Evolutionary conservation across 2,329 filamentous ascomycete species (phyloP).

Genomic region (Daldinia eschscholtzii): DNA sequence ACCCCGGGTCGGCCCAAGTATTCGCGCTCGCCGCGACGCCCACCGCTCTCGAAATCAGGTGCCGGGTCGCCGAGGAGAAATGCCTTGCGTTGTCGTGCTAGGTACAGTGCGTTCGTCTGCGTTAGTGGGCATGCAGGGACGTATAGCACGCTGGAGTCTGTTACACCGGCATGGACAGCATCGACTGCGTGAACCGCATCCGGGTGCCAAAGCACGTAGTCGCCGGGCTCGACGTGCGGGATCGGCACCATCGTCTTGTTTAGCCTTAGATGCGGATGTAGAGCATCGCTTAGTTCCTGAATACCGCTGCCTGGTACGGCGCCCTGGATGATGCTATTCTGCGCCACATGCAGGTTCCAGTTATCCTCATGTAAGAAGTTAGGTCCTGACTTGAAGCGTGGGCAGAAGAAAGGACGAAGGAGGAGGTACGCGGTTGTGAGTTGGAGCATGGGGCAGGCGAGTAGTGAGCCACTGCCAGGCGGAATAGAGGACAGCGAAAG

Average conservation of each 20-base stretch:
- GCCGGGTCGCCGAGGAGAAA: slow-evolving; percentile 76
- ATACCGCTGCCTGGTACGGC: slow-evolving; percentile 72
- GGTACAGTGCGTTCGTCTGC: slow-evolving; percentile 77
- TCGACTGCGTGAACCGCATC: slow-evolving; percentile 86
- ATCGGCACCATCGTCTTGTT: slow-evolving; percentile 77
- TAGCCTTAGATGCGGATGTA: slow-evolving; percentile 78
- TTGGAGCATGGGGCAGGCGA: slow-evolving; percentile 82
- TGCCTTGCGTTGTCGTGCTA: slow-evolving; percentile 75
- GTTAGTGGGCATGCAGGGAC: slow-evolving; percentile 89
- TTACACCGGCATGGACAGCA: slow-evolving; percentile 73
- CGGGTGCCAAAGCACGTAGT: slow-evolving; percentile 87
- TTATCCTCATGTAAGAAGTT: slow-evolving; percentile 66
- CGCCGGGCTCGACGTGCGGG: slow-evolving; percentile 75
- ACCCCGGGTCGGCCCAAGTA: slow-evolving; percentile 64
- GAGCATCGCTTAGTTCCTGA: slow-evolving; percentile 73
- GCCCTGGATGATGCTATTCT: slow-evolving; percentile 74
- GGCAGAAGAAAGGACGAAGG: slow-evolving; percentile 84
- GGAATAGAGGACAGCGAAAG: slow-evolving; percentile 78
- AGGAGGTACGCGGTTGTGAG: slow-evolving; percentile 84
- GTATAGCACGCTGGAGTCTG: slow-evolving; percentile 85
- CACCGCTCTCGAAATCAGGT: slow-evolving; percentile 77
- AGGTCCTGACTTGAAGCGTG: slow-evolving; percentile 53
- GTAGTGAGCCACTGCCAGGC: slow-evolving; percentile 80
- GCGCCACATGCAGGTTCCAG: slow-evolving; percentile 65
- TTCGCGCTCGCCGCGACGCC: slow-evolving; percentile 24